A percentile compares a stretch with the other conserved stretches of the same genome.
Conservation (phyloP, 257 asterid genomes). For the Solanum tarijense region DNA sequence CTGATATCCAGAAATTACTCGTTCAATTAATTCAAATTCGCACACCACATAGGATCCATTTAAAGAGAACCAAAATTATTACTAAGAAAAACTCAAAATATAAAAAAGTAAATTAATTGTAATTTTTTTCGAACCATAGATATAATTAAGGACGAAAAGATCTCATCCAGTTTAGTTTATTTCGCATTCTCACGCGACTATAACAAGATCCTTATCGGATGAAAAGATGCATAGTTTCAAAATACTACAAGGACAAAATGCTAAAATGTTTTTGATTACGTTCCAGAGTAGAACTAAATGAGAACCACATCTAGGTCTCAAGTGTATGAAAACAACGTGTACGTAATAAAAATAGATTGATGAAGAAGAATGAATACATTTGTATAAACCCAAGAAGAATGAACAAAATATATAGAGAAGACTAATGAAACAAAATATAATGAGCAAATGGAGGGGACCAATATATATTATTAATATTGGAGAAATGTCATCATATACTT, state of each 20-base stretch:
- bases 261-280: background rate
- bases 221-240: background rate
- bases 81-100: background rate
- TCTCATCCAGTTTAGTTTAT: background rate
- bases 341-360: background rate
- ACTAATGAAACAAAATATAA: conserved; percentile 3
- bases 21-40: background rate
- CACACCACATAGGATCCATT: background rate
- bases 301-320: conserved; percentile 1
- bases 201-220: background rate
- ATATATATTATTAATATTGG: background rate
- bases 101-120: background rate
- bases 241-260: background rate
- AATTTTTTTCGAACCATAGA: background rate
- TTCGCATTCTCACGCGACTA: background rate
- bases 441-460: background rate
- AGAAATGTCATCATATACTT: background rate
- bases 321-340: background rate
- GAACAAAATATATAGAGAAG: conserved; percentile 12
- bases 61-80: background rate
- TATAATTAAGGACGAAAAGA: background rate
- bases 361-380: background rate
- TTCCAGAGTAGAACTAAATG: conserved; percentile 9
- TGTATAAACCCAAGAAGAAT: conserved; percentile 28
- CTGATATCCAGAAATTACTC: background rate